Base-by-base conservation (phyloP, 176 grass and related monocot species). In the Phragmites australis region DNA sequence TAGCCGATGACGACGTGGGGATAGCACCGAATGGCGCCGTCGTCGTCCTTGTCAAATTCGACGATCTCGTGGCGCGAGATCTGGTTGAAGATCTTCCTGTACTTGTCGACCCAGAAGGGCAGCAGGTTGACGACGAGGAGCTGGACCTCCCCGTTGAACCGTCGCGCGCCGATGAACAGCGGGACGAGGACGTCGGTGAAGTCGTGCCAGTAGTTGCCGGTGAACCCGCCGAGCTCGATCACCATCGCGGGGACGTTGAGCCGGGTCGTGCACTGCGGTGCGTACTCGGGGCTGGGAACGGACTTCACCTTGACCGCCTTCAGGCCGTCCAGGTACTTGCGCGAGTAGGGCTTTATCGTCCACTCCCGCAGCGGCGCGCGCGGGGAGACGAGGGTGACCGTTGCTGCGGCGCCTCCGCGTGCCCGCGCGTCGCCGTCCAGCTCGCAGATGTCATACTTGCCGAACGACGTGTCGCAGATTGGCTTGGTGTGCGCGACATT, bases 151-250 rank as follows among this genome's bases (percentile, higher is more conserved):
- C 79, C 64, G 72, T 80, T 68, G 68, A 90, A 93, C 50, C 77
- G 73, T 15, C 82, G 82, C 26, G 88, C 72, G 15, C 85, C 84
- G 49, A 90, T 72, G 84, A 88, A 93, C n/a, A 93, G 81, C 22
- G 87, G 91, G 15, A 90, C 56, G 14, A 93, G 32, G 4, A 93
- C 86, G 77, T 90, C 84, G 52, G 81, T 87, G 84, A 93, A 93
- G 54, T 93, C 91, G 67, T 93, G 91, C 87, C 87, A 93, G 75
- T 93, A 90, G 84, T 93, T 93, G 3, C 90, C 90, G 1, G 87
- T 89, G 73, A 89, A 75, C 22, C 90, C 87, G 37, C 90, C 90
- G 34, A 93, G 70, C 48, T 89, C 77, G 66, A 93, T 82, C 41
- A 93, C 87, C 64, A 93, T 74, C n/a, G 71, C 91, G 14, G 91